phyloP scores from a whole-genome alignment of 768 basidiomycete genomes.

The Boletellus ananiceps region DNA sequence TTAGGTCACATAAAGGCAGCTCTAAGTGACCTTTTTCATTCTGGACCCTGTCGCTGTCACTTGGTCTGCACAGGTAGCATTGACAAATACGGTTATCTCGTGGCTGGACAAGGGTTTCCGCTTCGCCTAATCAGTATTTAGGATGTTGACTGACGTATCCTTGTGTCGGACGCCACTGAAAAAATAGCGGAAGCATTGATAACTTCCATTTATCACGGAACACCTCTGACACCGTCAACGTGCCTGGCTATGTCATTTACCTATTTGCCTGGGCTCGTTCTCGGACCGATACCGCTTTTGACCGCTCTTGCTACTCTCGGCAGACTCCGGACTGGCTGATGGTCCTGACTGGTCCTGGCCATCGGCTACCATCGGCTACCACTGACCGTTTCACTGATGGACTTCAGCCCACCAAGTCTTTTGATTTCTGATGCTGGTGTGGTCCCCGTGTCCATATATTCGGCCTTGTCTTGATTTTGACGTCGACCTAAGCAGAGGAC shows the following conservation, averaged over 20 bases:
- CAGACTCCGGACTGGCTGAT: too few relatives aligned
- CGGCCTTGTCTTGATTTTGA: constrained; percentile 6
- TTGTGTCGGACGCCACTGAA: not conserved
- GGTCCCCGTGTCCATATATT: constrained; percentile 8
- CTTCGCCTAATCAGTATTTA: not conserved
- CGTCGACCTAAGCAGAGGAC: not conserved
- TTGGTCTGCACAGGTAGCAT: not conserved
- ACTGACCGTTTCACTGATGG: too few relatives aligned
- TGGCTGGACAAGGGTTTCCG: constrained; percentile 9
- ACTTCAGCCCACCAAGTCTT: not conserved
- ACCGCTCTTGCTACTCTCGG: too few relatives aligned
- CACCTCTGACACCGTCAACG: constrained; percentile 3
- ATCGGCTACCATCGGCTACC: too few relatives aligned
- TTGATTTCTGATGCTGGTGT: not conserved
- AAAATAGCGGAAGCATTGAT: not conserved
- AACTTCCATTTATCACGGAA: constrained; percentile 10
- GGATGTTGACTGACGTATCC: not conserved
- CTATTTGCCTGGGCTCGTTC: not conserved
- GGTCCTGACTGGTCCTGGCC: too few relatives aligned
- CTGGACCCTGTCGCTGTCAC: not conserved
- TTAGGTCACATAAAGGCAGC: constrained; percentile 3
- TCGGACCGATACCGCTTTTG: too few relatives aligned
- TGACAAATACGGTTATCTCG: constrained; percentile 8
- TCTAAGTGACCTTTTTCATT: not conserved
- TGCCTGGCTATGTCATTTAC: constrained; percentile 4